Percentiles rank a stretch among this genome's conserved stretches.
phyloP scores from a whole-genome alignment of 164 flowering plant species.

The Chloranthus sessilifolius region DNA sequence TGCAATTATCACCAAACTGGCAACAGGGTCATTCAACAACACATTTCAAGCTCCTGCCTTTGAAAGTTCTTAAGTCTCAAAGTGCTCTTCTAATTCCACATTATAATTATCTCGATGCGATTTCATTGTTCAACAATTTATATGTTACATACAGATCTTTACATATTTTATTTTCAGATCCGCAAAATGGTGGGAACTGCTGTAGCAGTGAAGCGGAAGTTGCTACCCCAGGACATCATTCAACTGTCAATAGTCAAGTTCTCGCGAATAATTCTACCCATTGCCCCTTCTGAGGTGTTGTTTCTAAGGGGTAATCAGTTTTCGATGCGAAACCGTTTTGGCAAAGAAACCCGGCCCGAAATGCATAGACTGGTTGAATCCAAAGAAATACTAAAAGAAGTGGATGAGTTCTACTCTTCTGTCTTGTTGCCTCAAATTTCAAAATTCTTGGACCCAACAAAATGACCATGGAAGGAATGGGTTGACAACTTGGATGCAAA shows the following conservation, averaged over 20 bases:
- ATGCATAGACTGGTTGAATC: slow-evolving; percentile 54
- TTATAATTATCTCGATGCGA: too few relatives aligned
- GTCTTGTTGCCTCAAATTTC: slow-evolving; percentile 59
- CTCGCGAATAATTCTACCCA: slow-evolving; percentile 73
- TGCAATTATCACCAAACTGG: too few relatives aligned
- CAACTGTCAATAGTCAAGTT: slow-evolving; percentile 63
- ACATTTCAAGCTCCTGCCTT: too few relatives aligned
- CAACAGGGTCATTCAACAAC: too few relatives aligned
- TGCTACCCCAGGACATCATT: slow-evolving; percentile 73
- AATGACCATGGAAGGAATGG: slow-evolving; percentile 82
- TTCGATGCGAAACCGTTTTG: slow-evolving; percentile 35
- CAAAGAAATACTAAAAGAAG: slow-evolving; percentile 47
- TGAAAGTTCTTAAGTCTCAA: too few relatives aligned
- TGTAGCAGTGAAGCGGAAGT: slow-evolving; percentile 73
- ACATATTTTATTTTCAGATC: slow-evolving; percentile 56
- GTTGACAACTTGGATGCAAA: slow-evolving; percentile 53
- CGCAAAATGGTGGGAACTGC: slow-evolving; percentile 97
- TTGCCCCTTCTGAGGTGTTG: slow-evolving; percentile 88
- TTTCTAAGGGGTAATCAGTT: slow-evolving; percentile 63
- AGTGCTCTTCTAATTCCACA: too few relatives aligned
- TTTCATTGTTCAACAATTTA: too few relatives aligned
- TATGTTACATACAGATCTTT: too few relatives aligned
- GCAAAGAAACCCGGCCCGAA: slow-evolving; percentile 44
- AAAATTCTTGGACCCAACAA: slow-evolving; percentile 53
- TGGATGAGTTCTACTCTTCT: slow-evolving; percentile 52